Evolutionary conservation across 306 rosid species (phyloP), one percentile per base, ranked within the genome.

Genomic region (Vigna hirtella): DNA sequence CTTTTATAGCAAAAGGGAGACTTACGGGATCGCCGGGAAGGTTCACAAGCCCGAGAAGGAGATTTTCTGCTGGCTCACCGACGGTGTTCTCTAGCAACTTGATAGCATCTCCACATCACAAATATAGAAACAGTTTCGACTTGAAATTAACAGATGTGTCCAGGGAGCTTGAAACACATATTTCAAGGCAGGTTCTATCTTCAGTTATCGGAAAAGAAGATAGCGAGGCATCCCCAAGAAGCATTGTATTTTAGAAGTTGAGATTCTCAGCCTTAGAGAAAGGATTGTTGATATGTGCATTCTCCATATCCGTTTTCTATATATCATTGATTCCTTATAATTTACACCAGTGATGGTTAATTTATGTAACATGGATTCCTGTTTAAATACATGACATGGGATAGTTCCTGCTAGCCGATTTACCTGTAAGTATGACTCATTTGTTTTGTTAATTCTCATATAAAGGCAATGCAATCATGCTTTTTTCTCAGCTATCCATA

Each of bases 91-190:
- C 92, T 42, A 82, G 85, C 73, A 81, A 82, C 77, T 40, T 80
- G 52, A 73, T 87, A 20, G 51, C 91, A 5, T 91, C 98, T 7
- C 98, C 97, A 10, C 86, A 90, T 67, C 85, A 91, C 56, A 94
- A 89, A 75, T 94, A 92, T 74, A 83, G 84, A 80, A 75, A 86
- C 85, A 92, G 91, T 77, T 95, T 95, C 81, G 98, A 95, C 87
- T 84, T 95, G 89, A 93, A 95, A 81, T 80, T 95, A 68, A 86
- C 96, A 13, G 91, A 88, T 62, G 90, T 95, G 77, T 93, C 99
- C 40, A 91, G 88, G 81, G 97, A 96, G 91, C 97, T 96, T 45
- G 99, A 96, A 80, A 96, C 92, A 67, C 96, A 93, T 80, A 93
- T 93, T 77, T 96, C 99, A 66, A 85, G 87, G 89, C 99, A 95